phyloP scores from a whole-genome alignment of 1,139 yeast species.

The Candida tunisiensis region DNA sequence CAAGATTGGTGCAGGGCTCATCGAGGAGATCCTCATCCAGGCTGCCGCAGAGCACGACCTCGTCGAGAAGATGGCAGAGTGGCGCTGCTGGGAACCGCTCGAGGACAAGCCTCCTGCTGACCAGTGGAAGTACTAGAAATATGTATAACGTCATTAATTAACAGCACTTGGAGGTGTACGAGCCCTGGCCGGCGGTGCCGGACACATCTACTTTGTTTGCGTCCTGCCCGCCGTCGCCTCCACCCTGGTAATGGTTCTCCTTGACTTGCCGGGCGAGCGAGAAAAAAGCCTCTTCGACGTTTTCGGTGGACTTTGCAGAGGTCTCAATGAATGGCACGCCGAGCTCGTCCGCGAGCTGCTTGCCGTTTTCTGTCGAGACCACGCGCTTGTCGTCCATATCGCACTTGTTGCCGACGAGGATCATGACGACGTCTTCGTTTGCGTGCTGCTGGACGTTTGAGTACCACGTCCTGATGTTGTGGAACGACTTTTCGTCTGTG shows the following conservation, averaged over 20 bases:
- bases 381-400: constrained; percentile 62
- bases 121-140: constrained; percentile 21
- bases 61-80: constrained; percentile 48
- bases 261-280: constrained; percentile 80
- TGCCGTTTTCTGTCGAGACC: constrained; percentile 80
- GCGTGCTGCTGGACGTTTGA: constrained; percentile 94
- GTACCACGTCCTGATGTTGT: constrained; percentile 76
- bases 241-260: constrained; percentile 37
- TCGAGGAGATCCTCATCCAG: constrained; percentile 69
- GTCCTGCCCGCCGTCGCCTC: constrained; percentile 8
- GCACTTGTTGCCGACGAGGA: constrained; percentile 88
- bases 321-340: constrained; percentile 91
- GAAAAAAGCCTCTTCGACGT: constrained; percentile 84
- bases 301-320: constrained; percentile 82
- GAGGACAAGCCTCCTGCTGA: constrained; percentile 23
- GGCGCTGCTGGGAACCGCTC: constrained; percentile 39
- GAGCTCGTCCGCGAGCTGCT: constrained; percentile 70
- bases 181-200: constrained; percentile 4
- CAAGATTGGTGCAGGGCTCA: constrained; percentile 66
- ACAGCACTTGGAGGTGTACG: constrained; percentile 2
- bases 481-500: constrained; percentile 86
- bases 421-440: constrained; percentile 83
- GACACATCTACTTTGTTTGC: constrained; percentile 6
- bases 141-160: constrained; percentile 3
- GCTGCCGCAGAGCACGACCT: constrained; percentile 68